phyloP scores from a whole-genome alignment of 768 basidiomycete species.

The Russula ochroleuca region DNA sequence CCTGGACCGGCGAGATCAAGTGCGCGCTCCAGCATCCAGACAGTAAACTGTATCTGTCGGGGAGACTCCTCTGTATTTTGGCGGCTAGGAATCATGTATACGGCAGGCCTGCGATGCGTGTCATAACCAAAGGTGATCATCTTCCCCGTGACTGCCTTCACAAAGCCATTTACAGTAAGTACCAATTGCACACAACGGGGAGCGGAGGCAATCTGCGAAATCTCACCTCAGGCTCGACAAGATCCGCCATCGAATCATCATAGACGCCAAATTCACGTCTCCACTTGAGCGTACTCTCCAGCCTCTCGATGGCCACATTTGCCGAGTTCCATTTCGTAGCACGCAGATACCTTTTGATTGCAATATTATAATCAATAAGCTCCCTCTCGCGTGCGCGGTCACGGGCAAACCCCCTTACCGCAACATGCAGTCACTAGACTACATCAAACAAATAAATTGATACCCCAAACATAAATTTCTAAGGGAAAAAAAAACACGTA shows the following conservation, averaged over 20 bases:
- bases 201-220: no score
- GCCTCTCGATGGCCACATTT: slow-evolving; percentile 52
- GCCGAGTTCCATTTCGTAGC: slow-evolving; percentile 69
- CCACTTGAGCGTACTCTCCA: slow-evolving; percentile 76
- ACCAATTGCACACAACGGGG: not conserved
- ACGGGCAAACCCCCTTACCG: slow-evolving; percentile 39
- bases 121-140: slow-evolving; percentile 76
- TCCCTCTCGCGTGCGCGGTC: no score
- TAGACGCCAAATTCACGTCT: slow-evolving; percentile 74
- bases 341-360: slow-evolving; percentile 54
- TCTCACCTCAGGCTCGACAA: slow-evolving; percentile 69
- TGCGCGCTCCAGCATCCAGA: slow-evolving; percentile 74
- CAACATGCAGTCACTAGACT: slow-evolving; percentile 67
- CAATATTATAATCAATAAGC: not conserved
- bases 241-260: slow-evolving; percentile 56
- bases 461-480: no score
- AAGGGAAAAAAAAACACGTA: slow-evolving; percentile 39
- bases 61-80: slow-evolving; percentile 73
- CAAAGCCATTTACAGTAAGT: not conserved
- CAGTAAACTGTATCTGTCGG: slow-evolving; percentile 65
- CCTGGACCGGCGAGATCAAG: slow-evolving; percentile 77
- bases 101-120: slow-evolving; percentile 53
- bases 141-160: slow-evolving; percentile 76
- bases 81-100: slow-evolving; percentile 63
- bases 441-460: not conserved